Evolutionary conservation across 257 asterid species (phyloP).

Genomic region (Hygrophila difformis): DNA sequence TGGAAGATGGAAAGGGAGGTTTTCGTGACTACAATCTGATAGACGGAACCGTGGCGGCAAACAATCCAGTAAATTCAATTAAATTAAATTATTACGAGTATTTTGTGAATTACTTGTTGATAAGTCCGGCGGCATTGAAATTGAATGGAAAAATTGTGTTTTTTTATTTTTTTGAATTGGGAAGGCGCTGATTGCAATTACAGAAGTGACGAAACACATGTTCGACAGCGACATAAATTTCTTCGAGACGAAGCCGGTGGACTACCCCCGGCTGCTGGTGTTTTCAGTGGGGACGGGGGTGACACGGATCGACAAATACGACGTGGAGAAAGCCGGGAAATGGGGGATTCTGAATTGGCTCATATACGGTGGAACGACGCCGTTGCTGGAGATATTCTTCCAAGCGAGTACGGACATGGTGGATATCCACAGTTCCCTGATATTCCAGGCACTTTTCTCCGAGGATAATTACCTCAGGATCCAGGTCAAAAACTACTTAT

Average conservation of each 20-base stretch:
- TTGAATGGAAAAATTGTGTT: no score
- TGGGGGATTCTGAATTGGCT: conserved; percentile 56
- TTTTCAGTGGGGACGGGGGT: conserved; percentile 50
- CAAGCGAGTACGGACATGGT: conserved; percentile 54
- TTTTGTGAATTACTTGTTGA: no score
- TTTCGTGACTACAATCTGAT: conserved; percentile 40
- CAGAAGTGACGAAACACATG: conserved; percentile 43
- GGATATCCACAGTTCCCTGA: conserved; percentile 37
- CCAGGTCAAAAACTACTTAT: conserved; percentile 47
- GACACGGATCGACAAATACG: conserved; percentile 28
- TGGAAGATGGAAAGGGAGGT: conserved; percentile 18
- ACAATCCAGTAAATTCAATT: conserved; percentile 41
- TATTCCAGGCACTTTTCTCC: conserved; percentile 32
- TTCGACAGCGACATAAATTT: conserved; percentile 30
- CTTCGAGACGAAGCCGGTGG: conserved; percentile 29
- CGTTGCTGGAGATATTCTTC: conserved; percentile 37
- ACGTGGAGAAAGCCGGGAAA: conserved; percentile 24
- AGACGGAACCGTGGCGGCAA: conserved; percentile 60
- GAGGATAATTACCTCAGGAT: conserved; percentile 41
- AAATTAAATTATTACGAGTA: no score
- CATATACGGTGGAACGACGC: conserved; percentile 26
- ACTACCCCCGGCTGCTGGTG: conserved; percentile 31
- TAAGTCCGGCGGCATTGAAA: no score
- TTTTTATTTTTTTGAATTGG: background rate
- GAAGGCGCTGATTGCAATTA: conserved; percentile 37